Evolutionary conservation across 805 yeast species (phyloP).

Genomic region (Monosporozyma solicola): DNA sequence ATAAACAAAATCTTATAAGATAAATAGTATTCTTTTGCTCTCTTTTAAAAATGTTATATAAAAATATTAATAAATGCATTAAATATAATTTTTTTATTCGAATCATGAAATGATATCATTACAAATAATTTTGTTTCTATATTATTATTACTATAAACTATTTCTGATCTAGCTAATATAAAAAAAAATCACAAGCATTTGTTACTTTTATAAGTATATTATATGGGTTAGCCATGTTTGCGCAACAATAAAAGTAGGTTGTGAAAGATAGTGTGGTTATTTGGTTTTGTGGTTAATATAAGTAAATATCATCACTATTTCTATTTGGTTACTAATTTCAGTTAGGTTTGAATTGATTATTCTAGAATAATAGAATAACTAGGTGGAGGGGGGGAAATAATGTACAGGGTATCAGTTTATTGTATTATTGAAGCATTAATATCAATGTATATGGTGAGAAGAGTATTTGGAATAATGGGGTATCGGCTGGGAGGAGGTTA

Average conservation of each 20-base stretch:
- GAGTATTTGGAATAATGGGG: background rate
- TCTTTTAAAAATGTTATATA: background rate
- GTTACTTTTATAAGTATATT: background rate
- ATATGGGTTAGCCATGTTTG: constrained; percentile 1
- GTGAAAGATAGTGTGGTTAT: background rate
- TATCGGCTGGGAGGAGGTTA: background rate
- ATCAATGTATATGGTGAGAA: background rate
- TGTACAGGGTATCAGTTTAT: background rate
- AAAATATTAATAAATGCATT: background rate
- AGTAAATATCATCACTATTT: background rate
- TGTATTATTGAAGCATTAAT: background rate
- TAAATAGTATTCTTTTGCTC: background rate
- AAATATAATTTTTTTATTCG: background rate
- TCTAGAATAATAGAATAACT: background rate
- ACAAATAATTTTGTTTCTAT: background rate
- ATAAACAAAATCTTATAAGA: background rate
- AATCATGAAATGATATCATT: background rate
- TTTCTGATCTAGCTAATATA: background rate
- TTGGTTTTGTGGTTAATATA: background rate
- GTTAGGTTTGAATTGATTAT: background rate
- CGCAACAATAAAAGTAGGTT: background rate
- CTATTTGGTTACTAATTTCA: background rate
- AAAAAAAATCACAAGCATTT: background rate
- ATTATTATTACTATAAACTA: background rate
- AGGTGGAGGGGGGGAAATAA: background rate